Conservation (phyloP, 805 yeast genomes). For the Candida khao-thaluensis region DNA sequence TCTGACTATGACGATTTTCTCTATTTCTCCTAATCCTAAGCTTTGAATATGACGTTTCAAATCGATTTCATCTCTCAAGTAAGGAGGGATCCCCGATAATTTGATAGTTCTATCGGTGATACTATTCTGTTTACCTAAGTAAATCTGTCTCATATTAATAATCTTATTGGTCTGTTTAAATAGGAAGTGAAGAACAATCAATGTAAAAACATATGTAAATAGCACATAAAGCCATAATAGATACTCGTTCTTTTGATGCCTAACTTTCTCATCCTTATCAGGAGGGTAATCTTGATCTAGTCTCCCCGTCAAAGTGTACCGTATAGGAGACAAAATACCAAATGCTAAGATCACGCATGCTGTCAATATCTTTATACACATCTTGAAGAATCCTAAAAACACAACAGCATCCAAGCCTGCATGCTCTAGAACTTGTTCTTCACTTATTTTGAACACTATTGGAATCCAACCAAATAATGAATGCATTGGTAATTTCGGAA, state of each 20-base stretch:
- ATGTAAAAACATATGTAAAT: slow-evolving; percentile 84
- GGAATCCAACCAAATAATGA: slow-evolving; percentile 82
- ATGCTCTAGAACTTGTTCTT: slow-evolving; percentile 74
- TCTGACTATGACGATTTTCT: slow-evolving; percentile 73
- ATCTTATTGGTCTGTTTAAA: slow-evolving; percentile 71
- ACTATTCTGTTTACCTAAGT: slow-evolving; percentile 82
- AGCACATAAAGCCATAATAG: slow-evolving; percentile 85
- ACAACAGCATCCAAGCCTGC: slow-evolving; percentile 96
- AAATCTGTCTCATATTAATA: slow-evolving; percentile 73
- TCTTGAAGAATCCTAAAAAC: slow-evolving; percentile 83
- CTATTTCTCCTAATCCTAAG: slow-evolving; percentile 77
- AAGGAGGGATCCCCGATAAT: slow-evolving; percentile 84
- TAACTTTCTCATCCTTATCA: slow-evolving; percentile 21
- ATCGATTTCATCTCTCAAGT: slow-evolving; percentile 67
- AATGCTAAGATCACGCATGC: slow-evolving; percentile 69
- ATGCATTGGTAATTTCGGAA: slow-evolving; percentile 57
- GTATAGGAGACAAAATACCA: slow-evolving; percentile 75
- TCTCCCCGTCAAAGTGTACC: slow-evolving; percentile 79
- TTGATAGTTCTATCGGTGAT: slow-evolving; percentile 89
- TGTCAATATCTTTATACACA: slow-evolving; percentile 70
- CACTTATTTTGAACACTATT: slow-evolving; percentile 60
- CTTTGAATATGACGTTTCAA: slow-evolving; percentile 73
- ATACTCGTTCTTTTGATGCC: slow-evolving; percentile 29
- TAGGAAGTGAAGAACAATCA: slow-evolving; percentile 57
- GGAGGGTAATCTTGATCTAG: slow-evolving; percentile 25